Evolutionary conservation across 345 rosid species (phyloP).

Genomic region (Acer campestre): DNA sequence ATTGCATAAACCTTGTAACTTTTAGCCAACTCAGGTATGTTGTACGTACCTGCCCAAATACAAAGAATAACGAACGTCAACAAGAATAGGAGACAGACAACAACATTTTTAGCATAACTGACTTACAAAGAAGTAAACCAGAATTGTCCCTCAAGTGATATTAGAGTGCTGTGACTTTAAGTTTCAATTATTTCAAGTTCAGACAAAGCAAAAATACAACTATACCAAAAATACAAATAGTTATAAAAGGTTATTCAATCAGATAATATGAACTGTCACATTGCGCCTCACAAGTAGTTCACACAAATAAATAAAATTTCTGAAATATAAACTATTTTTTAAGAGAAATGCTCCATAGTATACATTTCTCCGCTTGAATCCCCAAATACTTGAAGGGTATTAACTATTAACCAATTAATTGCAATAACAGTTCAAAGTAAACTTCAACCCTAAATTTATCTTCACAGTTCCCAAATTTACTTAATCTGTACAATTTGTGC

Average conservation of each 20-base stretch:
- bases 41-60: conserved; percentile 66
- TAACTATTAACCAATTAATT: too few relatives aligned
- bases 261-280: background rate
- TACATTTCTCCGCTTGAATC: too few relatives aligned
- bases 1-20: conserved; percentile 82
- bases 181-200: background rate
- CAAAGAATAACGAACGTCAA: background rate
- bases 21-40: conserved; percentile 96
- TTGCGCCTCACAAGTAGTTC: background rate
- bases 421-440: too few relatives aligned
- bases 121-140: background rate
- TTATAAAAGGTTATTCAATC: background rate
- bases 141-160: background rate
- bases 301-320: too few relatives aligned
- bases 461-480: too few relatives aligned
- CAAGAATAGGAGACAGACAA: background rate
- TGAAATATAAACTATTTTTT: too few relatives aligned
- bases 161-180: background rate
- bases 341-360: too few relatives aligned
- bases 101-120: background rate
- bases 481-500: too few relatives aligned
- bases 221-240: background rate
- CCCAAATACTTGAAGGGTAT: too few relatives aligned
- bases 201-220: background rate
- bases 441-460: too few relatives aligned